Evolutionary conservation across 2,329 filamentous ascomycete genomes (phyloP).

Genomic region (Colletotrichum sp.): DNA sequence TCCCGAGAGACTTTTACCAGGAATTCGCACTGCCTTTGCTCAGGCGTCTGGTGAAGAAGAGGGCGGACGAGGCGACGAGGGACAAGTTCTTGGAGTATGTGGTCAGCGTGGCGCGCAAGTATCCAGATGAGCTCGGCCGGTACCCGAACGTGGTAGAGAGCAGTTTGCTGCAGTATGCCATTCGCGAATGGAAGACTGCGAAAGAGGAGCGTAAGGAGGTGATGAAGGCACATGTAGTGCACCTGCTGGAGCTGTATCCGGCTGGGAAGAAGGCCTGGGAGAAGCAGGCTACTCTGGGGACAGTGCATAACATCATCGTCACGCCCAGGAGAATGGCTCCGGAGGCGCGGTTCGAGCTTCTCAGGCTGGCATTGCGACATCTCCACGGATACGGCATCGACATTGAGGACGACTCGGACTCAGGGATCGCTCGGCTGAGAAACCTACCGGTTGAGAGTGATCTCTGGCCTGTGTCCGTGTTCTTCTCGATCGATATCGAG

Average conservation of each 20-base stretch:
- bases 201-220: not conserved
- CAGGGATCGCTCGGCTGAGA: not conserved
- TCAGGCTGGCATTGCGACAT: not conserved
- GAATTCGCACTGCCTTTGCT: constrained; percentile 26
- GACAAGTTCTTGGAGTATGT: constrained; percentile 23
- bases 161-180: not conserved
- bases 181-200: not conserved
- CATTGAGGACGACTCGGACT: not conserved
- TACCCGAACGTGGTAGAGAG: not conserved
- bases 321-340: not conserved
- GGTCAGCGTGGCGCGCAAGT: not conserved
- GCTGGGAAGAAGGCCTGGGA: not conserved
- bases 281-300: not conserved
- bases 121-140: not conserved
- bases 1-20: constrained; percentile 24
- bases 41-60: constrained; percentile 22
- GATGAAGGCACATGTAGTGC: not conserved
- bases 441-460: not conserved
- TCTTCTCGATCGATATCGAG: not conserved
- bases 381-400: not conserved
- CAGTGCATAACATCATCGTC: not conserved
- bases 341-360: not conserved
- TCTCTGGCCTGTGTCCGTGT: not conserved
- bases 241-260: not conserved
- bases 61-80: constrained; percentile 2